Evolutionary conservation across 352 stramenopile species (phyloP), one percentile per base, ranked within the genome.

Genomic region (Phytophthora palmivora): DNA sequence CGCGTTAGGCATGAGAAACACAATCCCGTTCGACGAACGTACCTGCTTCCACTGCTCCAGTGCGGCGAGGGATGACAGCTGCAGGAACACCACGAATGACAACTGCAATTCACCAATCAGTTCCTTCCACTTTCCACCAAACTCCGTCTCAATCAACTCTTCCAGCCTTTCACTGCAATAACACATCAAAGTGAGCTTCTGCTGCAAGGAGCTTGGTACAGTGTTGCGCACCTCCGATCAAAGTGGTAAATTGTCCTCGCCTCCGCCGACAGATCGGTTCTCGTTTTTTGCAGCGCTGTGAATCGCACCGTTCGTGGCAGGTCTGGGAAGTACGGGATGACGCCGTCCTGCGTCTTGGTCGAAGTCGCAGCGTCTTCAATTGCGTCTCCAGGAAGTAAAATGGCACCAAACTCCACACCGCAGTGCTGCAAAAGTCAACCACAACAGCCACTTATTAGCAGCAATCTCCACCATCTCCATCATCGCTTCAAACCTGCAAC

Each of bases 21-120:
- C 11, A 3, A 9, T 36, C 8, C 42, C 15, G 14, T 1, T 28
- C 10, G n/a, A 1, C 5, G 22, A 21, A 24, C n/a, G 32, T 49
- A 91, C 80, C 81, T 94, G 79, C 58, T 97, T 97, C 96, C 96
- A 98, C 68, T 98, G 91, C 70, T 98, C 82, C 34, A 98, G 74
- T 3, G 94, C 95, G 12, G 83, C 70, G 19, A 98, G 80, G 36
- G 94, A 98, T 39, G 94, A 95, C n/a, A 98, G 61, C 68, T 97
- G 84, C 32, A 98, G 61, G 73, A 98, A 98, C 4, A 98, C 48
- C 11, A 98, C 49, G 59, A 98, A 98, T 4, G 91, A 82, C n/a
- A 98, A 66, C 69, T 98, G 93, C 54, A 98, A 61, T 76, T 98
- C 94, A 22, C 90, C 96, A 12, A 98, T 38, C 26, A 98, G 75